phyloP scores from a whole-genome alignment of 73 alveolate genomes.

The Effrenium voratum region DNA sequence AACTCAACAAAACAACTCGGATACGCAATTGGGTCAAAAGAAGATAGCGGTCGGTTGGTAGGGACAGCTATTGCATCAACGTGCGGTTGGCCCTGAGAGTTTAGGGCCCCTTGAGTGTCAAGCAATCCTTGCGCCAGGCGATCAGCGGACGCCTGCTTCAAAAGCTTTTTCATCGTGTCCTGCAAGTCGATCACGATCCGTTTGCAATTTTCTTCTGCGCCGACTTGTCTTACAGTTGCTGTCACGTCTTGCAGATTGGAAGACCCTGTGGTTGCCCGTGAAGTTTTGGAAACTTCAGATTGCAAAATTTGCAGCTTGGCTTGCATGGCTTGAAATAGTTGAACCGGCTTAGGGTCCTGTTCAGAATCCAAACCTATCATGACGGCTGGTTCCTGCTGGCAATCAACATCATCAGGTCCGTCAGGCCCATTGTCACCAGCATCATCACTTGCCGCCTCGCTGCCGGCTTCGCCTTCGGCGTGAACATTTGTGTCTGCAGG shows the following conservation, averaged over 20 bases:
- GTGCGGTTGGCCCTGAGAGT: background rate
- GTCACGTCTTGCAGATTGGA: slow-evolving; percentile 8
- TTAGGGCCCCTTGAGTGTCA: background rate
- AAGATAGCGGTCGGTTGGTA: background rate
- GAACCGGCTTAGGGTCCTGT: slow-evolving; percentile 23
- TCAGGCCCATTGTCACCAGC: too few species aligned
- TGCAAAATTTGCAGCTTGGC: background rate
- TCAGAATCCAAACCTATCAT: background rate
- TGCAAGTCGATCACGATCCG: background rate
- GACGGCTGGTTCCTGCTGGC: background rate
- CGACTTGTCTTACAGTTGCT: background rate
- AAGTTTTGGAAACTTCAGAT: background rate
- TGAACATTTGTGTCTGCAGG: background rate
- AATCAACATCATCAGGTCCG: background rate
- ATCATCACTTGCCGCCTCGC: background rate
- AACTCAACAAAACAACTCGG: background rate
- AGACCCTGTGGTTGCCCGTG: background rate
- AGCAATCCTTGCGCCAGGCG: background rate
- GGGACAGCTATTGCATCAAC: background rate
- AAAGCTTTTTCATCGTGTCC: background rate
- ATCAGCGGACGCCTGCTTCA: background rate
- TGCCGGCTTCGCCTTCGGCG: background rate
- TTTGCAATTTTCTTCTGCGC: slow-evolving; percentile 13
- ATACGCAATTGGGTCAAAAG: background rate
- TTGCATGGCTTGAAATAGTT: slow-evolving; percentile 12